Evolutionary conservation across 225 moss, liverwort and hornwort genomes (phyloP).

Genomic region (Sphagnum tenellum): DNA sequence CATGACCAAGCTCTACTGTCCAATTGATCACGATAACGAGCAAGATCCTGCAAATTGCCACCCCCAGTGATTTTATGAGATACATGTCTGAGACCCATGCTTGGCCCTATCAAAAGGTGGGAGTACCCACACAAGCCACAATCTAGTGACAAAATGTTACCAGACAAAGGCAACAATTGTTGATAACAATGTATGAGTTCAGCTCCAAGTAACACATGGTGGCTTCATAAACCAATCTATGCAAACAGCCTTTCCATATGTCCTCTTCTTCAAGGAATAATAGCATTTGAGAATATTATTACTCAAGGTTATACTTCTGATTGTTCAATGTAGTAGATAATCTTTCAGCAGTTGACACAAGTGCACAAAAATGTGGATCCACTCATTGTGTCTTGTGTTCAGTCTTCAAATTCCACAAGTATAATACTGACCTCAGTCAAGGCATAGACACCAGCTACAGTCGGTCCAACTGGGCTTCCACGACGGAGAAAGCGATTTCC

Average conservation of each 20-base stretch:
- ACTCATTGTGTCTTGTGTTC: too few relatives aligned
- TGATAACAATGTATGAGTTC: too few relatives aligned
- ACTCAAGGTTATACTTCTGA: background rate
- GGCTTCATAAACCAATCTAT: too few relatives aligned
- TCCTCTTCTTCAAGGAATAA: too few relatives aligned
- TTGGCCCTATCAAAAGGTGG: too few relatives aligned
- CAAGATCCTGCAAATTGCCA: constrained; percentile 30
- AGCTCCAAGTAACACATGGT: too few relatives aligned
- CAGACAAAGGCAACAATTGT: background rate
- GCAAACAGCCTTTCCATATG: too few relatives aligned
- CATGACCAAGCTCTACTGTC: constrained; percentile 5
- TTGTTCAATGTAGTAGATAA: too few relatives aligned
- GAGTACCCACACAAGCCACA: background rate
- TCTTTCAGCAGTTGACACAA: too few relatives aligned
- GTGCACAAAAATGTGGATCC: too few relatives aligned
- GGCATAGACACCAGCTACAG: constrained; percentile 71
- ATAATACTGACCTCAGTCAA: constrained; percentile 47
- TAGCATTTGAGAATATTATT: background rate
- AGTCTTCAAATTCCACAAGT: background rate
- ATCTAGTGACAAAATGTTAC: background rate
- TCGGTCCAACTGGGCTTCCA: constrained; percentile 79
- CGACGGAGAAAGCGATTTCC: constrained; percentile 57
- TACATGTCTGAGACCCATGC: background rate
- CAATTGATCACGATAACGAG: constrained; percentile 32
- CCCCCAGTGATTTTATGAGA: background rate